Percentiles rank a stretch among this genome's conserved stretches.
These are phyloP conservation scores for Pestalotiopsis fici DNA, from an alignment of 2,329 filamentous ascomycete species.

Conservation along the genomic window DNA sequence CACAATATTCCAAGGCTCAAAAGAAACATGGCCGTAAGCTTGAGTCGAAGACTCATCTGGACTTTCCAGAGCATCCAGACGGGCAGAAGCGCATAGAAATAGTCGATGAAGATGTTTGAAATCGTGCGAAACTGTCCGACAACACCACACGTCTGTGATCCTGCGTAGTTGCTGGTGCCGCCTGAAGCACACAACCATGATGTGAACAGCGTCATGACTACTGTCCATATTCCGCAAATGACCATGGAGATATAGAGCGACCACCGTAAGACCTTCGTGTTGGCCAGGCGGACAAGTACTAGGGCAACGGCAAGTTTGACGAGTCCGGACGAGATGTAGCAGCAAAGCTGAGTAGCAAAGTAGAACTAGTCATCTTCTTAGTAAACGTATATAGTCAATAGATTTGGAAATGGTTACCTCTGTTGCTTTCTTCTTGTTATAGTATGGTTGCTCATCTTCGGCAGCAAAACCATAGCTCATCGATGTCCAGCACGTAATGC, in stretches of 20 bases:
- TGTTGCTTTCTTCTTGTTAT: conserved; percentile 17
- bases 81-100: conserved; percentile 32
- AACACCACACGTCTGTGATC: conserved; percentile 24
- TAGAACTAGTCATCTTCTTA: conserved; percentile 21
- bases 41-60: conserved; percentile 25
- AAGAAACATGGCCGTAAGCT: conserved; percentile 27
- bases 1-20: conserved; percentile 33
- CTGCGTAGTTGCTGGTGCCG: conserved; percentile 29
- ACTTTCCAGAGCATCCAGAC: conserved; percentile 28
- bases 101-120: conserved; percentile 34
- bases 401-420: conserved; percentile 10
- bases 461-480: conserved; percentile 32
- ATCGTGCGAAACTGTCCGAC: conserved; percentile 33
- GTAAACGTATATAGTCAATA: background rate
- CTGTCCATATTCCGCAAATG: conserved; percentile 28
- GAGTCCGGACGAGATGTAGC: conserved; percentile 32
- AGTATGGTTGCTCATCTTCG: conserved; percentile 22
- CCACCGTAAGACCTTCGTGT: conserved; percentile 20
- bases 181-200: conserved; percentile 28
- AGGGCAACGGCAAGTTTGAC: conserved; percentile 33
- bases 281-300: conserved; percentile 30
- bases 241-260: conserved; percentile 25
- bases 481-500: conserved; percentile 27
- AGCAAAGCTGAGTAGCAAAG: conserved; percentile 27
- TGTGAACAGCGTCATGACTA: conserved; percentile 30